Base-by-base conservation (phyloP, 2,329 filamentous ascomycete genomes). In the Verticillium nubilum region DNA sequence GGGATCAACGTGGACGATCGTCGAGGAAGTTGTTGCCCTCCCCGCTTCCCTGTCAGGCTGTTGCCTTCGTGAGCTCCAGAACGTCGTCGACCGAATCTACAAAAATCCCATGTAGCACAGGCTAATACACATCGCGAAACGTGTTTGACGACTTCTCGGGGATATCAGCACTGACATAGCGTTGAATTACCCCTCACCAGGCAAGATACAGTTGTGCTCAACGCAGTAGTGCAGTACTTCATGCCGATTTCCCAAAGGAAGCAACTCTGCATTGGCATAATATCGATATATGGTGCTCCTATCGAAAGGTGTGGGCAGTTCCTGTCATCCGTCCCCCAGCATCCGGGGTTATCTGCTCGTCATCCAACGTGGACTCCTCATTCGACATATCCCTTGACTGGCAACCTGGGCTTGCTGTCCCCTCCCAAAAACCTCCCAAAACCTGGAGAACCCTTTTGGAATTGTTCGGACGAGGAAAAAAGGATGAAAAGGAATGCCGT, bases 1-100 rank as follows among this genome's bases (percentile, higher is more conserved):
- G 56, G 15, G 56, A 57, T 57, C 56, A 57, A 29, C 56, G 47
- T 13, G 52, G 58, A 33, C 56, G 60, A 63, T 63, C 56, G 54
- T 37, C 17, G 13, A 37, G 12, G 13, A 5, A 2, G 33, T 19
- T 57, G n/a, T n/a, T n/a, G n/a, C n/a, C 58, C 37, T 58, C 62
- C 47, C 53, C 50, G 54, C 28, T 55, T 47, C 42, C 23, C 47
- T 55, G 56, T 54, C 57, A 55, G 59, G 58, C 61, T 60, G 52
- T 54, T 28, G 37, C 57, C 57, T 58, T 56, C 59, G 57, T 58
- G 52, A 31, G 35, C 52, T 25, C 54, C 54, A 56, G 59, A 37
- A 37, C 5, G 33, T 6, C 33, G 15, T 17, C 13, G 33, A 5
- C 15, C 13, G 2, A 17, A 5, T 37, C 12, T 15, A 2, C 15